Conservation (phyloP, 2,329 filamentous ascomycete genomes). For the Dactylellina haptotyla region DNA sequence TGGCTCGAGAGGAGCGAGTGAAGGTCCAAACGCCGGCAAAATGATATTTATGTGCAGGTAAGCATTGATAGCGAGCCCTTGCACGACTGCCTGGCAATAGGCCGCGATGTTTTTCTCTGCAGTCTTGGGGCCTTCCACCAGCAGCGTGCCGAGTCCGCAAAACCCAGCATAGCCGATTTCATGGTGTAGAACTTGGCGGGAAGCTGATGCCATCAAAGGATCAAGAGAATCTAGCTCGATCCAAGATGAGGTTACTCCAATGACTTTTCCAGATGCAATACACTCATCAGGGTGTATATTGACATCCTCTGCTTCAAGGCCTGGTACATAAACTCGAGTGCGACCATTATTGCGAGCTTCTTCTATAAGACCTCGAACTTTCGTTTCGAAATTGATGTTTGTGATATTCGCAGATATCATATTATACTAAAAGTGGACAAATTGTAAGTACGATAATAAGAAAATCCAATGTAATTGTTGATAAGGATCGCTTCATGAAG, state of each 20-base stretch:
- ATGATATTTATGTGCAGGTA: constrained; percentile 84
- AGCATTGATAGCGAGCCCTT: constrained; percentile 77
- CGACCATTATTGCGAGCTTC: constrained; percentile 61
- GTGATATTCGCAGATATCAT: constrained; percentile 83
- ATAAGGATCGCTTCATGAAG: too few species aligned
- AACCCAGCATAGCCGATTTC: constrained; percentile 96
- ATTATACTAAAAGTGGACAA: constrained; percentile 71
- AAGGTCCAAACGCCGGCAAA: constrained; percentile 78
- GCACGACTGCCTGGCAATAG: constrained; percentile 84
- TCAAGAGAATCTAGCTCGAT: constrained; percentile 58
- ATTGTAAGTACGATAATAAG: neutral
- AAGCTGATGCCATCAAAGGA: constrained; percentile 82
- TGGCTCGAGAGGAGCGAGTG: constrained; percentile 64
- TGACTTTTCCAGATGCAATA: constrained; percentile 62
- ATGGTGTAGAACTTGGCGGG: constrained; percentile 78
- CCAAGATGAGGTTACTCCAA: constrained; percentile 60
- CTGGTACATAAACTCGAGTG: constrained; percentile 64
- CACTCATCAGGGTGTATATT: constrained; percentile 59
- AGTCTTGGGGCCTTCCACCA: constrained; percentile 80
- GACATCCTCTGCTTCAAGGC: constrained; percentile 68
- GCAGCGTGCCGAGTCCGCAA: constrained; percentile 84
- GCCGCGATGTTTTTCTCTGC: constrained; percentile 72
- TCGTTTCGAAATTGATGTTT: constrained; percentile 75
- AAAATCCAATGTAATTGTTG: neutral
- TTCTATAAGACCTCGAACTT: constrained; percentile 68